These are phyloP conservation scores for Geotrichum ghanense DNA, from an alignment of 805 yeast genomes.

Conservation along the genomic window DNA sequence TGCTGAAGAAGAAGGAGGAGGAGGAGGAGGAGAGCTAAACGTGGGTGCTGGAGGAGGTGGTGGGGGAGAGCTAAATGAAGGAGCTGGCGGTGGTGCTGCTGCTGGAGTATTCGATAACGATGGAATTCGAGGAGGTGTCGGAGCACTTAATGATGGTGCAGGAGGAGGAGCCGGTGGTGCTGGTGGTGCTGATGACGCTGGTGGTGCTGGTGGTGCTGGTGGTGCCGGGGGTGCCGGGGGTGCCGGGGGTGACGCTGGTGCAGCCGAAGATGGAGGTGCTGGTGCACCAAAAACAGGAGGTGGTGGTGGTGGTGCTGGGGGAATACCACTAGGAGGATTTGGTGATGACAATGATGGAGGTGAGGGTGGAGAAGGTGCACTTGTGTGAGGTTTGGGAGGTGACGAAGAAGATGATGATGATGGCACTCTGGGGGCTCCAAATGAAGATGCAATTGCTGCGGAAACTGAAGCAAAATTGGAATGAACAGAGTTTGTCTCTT, in stretches of 20 bases:
- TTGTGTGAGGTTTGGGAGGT: conserved; percentile 15
- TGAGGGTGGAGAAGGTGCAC: conserved; percentile 19
- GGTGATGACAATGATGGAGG: conserved; percentile 25
- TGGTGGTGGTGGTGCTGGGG: conserved; percentile 20
- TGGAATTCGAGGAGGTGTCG: conserved; percentile 4
- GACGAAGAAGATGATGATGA: conserved; percentile 6
- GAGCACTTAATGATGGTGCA: conserved; percentile 4
- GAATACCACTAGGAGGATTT: conserved; percentile 14
- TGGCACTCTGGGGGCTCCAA: conserved; percentile 10
- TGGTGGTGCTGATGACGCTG: conserved; percentile 5
- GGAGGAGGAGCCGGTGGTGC: conserved; percentile 6
- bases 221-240: conserved; percentile 6
- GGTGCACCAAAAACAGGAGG: conserved; percentile 17
- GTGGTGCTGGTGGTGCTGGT: conserved; percentile 5
- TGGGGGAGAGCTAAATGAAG: conserved; percentile 4
- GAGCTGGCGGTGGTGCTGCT: conserved; percentile 6
- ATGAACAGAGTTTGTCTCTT: conserved; percentile 3
- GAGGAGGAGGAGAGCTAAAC: conserved; percentile 6
- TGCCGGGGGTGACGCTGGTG: conserved; percentile 3
- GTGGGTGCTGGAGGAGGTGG: conserved; percentile 8
- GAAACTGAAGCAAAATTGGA: conserved; percentile 7
- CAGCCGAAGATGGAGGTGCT: conserved; percentile 4
- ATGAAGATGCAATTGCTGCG: conserved; percentile 5
- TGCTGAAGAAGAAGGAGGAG: conserved; percentile 5
- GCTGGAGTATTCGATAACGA: conserved; percentile 3